These are phyloP conservation scores for Zarea fungicola DNA, from an alignment of 2,329 filamentous ascomycete genomes.

Conservation along the genomic window DNA sequence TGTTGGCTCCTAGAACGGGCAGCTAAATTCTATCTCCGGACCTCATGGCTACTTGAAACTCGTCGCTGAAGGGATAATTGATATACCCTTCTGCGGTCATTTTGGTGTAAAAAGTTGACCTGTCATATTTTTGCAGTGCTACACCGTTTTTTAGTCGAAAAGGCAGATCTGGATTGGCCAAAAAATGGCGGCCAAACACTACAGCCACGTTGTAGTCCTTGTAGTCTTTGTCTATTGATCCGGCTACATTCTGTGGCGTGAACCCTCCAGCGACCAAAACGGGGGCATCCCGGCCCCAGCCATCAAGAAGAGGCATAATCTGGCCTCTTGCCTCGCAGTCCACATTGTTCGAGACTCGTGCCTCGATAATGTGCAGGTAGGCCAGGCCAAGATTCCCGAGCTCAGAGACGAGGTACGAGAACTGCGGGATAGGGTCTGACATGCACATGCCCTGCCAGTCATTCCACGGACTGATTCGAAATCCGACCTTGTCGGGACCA, in stretches of 20 bases:
- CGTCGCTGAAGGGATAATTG: slow-evolving; percentile 13
- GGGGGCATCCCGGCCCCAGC: slow-evolving; percentile 14
- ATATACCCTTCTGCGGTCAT: slow-evolving; percentile 15
- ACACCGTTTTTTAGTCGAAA: slow-evolving; percentile 23
- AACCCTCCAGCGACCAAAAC: slow-evolving; percentile 25
- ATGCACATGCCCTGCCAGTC: slow-evolving; percentile 21
- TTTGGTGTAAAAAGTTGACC: slow-evolving; percentile 23
- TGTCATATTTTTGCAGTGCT: slow-evolving; percentile 21
- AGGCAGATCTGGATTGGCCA: slow-evolving; percentile 26
- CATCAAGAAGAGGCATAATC: background rate
- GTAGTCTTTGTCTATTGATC: slow-evolving; percentile 17
- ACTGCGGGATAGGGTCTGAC: slow-evolving; percentile 18
- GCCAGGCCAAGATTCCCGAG: slow-evolving; percentile 21
- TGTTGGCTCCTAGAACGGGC: too few species aligned
- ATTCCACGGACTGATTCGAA: slow-evolving; percentile 38
- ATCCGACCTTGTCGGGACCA: slow-evolving; percentile 42
- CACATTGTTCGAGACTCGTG: slow-evolving; percentile 7
- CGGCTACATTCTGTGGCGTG: slow-evolving; percentile 17
- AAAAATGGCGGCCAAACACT: slow-evolving; percentile 25
- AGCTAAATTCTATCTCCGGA: too few species aligned
- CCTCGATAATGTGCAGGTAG: slow-evolving; percentile 24
- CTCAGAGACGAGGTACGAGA: slow-evolving; percentile 20
- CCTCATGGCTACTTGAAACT: too few species aligned
- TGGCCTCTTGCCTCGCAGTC: slow-evolving; percentile 26
- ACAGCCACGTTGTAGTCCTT: slow-evolving; percentile 17